A percentile compares a stretch with the other conserved stretches of the same genome.
These are phyloP conservation scores for Daldinia childiae DNA, from an alignment of 495 filamentous ascomycete genomes.

Conservation along the genomic window DNA sequence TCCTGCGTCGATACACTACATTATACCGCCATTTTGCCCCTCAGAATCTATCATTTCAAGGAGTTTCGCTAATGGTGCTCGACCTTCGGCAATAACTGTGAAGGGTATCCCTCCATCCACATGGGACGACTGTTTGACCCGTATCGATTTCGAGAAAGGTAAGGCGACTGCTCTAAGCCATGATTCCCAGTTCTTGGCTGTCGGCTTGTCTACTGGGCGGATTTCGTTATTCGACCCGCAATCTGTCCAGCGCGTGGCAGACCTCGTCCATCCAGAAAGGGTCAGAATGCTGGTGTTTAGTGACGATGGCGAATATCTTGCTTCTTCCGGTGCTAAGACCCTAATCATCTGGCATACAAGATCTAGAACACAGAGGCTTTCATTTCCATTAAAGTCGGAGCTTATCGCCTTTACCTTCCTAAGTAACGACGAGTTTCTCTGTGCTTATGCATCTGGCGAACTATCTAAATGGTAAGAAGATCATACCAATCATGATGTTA, in stretches of 20 bases:
- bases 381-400: background rate
- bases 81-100: slow-evolving; percentile 4
- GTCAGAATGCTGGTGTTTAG: background rate
- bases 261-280: background rate
- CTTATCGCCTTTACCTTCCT: background rate
- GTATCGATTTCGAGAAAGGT: background rate
- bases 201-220: background rate
- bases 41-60: slow-evolving; percentile 40
- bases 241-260: background rate
- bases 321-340: background rate
- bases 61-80: slow-evolving; percentile 11
- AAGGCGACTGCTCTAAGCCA: background rate
- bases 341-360: background rate
- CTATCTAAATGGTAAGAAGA: background rate
- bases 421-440: background rate
- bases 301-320: background rate
- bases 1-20: slow-evolving; percentile 48
- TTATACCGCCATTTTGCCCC: slow-evolving; percentile 50
- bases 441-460: background rate
- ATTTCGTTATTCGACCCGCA: background rate
- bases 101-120: background rate
- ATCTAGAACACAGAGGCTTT: background rate
- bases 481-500: background rate
- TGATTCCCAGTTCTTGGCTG: background rate
- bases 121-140: slow-evolving; percentile 49